Conservation (phyloP, 2,329 filamentous ascomycete genomes). For the Ascocoryne sarcoides region DNA sequence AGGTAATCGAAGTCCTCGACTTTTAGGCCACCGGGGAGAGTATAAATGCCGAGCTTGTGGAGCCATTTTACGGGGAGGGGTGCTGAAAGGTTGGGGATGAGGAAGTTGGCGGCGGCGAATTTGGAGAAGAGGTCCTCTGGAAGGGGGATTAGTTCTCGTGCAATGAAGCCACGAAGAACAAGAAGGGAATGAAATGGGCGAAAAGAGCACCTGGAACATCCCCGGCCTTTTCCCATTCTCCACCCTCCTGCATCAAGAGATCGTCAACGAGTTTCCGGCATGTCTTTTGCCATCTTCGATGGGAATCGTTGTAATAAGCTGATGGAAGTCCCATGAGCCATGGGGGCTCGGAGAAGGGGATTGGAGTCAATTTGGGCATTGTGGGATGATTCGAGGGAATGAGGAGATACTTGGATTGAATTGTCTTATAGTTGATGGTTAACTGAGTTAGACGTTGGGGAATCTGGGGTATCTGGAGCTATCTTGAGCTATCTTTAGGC, state of each 20-base stretch:
- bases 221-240: conserved; percentile 61
- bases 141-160: background rate
- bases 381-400: background rate
- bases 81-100: conserved; percentile 60
- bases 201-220: conserved; percentile 23
- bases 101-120: conserved; percentile 58
- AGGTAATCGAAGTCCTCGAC: conserved; percentile 69
- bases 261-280: conserved; percentile 58
- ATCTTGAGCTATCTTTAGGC: too few relatives aligned
- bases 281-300: conserved; percentile 57
- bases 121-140: conserved; percentile 54
- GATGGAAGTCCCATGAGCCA: conserved; percentile 63
- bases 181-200: too few relatives aligned
- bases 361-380: conserved; percentile 6
- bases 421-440: too few relatives aligned
- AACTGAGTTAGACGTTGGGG: too few relatives aligned
- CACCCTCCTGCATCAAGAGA: conserved; percentile 50
- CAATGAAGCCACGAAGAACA: too few relatives aligned
- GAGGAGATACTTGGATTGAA: background rate
- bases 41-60: conserved; percentile 54
- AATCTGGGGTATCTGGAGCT: too few relatives aligned
- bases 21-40: conserved; percentile 55
- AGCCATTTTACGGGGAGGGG: conserved; percentile 62
- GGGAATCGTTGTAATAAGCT: conserved; percentile 60
- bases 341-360: conserved; percentile 67